These are phyloP conservation scores for Dactylellina leptospora DNA, from an alignment of 2,329 filamentous ascomycete genomes.

Conservation along the genomic window DNA sequence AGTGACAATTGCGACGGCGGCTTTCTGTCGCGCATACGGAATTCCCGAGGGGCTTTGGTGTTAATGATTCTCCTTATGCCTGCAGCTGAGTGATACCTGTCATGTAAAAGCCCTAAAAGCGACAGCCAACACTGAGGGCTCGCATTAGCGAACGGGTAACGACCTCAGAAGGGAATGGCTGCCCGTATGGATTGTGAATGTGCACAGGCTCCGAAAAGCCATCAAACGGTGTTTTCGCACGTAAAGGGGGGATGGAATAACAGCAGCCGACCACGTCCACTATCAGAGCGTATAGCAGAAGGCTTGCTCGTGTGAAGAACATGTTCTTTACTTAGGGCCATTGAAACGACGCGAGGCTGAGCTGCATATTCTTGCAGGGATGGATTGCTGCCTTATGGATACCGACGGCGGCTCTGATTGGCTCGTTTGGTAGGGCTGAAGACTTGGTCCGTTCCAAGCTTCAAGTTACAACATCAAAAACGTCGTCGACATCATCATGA, in stretches of 20 bases:
- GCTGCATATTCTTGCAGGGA: constrained; percentile 50
- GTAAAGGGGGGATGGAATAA: constrained; percentile 6
- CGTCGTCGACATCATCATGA: constrained; percentile 20
- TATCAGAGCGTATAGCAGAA: constrained; percentile 7
- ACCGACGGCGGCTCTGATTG: constrained; percentile 46
- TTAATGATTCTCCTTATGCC: constrained; percentile 3
- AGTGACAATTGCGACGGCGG: constrained; percentile 37
- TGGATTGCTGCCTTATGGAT: constrained; percentile 50
- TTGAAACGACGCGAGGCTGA: constrained; percentile 52
- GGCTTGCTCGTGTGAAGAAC: constrained; percentile 46
- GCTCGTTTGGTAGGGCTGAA: constrained; percentile 49
- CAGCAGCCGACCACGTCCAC: constrained; percentile 1
- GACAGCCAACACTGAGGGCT: constrained; percentile 8
- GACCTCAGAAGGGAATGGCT: constrained; percentile 48
- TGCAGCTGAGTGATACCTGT: constrained; percentile 34
- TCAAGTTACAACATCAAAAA: constrained; percentile 47
- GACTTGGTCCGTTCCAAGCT: constrained; percentile 13
- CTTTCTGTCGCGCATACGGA: constrained; percentile 48
- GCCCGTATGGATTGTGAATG: no score
- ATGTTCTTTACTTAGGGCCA: constrained; percentile 40
- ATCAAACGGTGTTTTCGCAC: background rate
- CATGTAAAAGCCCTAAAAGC: background rate
- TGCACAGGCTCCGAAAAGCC: constrained; percentile 15
- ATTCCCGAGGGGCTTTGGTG: constrained; percentile 34
- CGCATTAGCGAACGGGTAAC: constrained; percentile 50